These are phyloP conservation scores for Stephanodiscus minutulus DNA, from an alignment of 108 stramenopile genomes.

Conservation along the genomic window DNA sequence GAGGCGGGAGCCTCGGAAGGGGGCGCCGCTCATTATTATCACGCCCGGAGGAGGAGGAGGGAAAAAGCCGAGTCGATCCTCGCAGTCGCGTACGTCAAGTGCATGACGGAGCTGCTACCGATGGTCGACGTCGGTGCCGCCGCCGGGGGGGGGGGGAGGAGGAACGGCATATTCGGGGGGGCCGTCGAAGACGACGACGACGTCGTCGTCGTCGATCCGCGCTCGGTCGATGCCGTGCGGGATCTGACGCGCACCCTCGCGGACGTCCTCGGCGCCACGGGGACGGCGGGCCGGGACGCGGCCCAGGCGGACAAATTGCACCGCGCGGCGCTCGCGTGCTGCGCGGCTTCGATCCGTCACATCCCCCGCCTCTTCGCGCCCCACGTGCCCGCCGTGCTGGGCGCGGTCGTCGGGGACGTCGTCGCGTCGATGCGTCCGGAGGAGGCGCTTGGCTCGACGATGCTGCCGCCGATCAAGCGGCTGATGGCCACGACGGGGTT, in stretches of 20 bases:
- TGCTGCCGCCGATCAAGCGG: slow-evolving; percentile 43
- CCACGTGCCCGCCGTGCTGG: slow-evolving; percentile 21
- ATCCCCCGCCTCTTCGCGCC: slow-evolving; percentile 25
- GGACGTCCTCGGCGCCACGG: too few relatives aligned
- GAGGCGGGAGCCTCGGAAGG: too few relatives aligned
- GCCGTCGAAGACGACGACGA: too few relatives aligned
- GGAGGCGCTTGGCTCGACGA: too few relatives aligned
- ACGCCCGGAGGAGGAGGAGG: slow-evolving; percentile 8
- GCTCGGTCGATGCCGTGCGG: background rate
- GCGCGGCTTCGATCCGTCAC: slow-evolving; percentile 6
- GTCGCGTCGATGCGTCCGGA: too few relatives aligned
- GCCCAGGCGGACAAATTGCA: slow-evolving; percentile 27
- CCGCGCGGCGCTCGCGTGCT: slow-evolving; percentile 19
- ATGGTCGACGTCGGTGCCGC: slow-evolving; percentile 36
- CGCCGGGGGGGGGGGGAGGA: background rate
- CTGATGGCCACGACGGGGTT: slow-evolving; percentile 30
- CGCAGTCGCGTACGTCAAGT: slow-evolving; percentile 28
- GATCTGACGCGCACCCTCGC: background rate
- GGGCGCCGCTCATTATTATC: too few relatives aligned
- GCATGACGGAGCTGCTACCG: slow-evolving; percentile 40
- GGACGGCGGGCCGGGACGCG: too few relatives aligned
- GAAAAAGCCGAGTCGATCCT: slow-evolving; percentile 17
- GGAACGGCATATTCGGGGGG: background rate
- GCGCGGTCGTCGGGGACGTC: too few relatives aligned
- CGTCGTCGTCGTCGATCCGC: background rate